Evolutionary conservation across 208 protist species (phyloP), one percentile per base, ranked within the genome.

Genomic region (Zelonia costaricensis): DNA sequence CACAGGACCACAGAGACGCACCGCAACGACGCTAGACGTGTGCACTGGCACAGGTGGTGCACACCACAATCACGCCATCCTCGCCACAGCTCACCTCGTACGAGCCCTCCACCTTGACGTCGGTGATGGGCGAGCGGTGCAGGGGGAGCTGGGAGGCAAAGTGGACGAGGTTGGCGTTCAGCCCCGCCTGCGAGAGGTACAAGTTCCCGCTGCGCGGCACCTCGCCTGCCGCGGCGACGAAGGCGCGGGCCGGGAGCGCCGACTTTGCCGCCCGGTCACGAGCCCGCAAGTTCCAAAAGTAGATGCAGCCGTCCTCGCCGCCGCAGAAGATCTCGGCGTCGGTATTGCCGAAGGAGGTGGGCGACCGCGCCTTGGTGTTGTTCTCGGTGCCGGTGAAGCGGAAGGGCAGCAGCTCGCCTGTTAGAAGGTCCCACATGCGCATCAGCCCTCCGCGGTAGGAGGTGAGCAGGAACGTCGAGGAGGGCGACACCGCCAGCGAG

Each of bases 371-470:
- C 39, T 80, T 74, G 4, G 73, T 86, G 63, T 86, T 82, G 61
- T 82, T 84, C 53, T 91, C 82, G 18, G 80, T 57, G 4, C 84
- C 82, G 10, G 65, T 74, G 51, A 89, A 85, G 18, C 80, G 78
- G 23, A 77, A 69, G 0, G 83, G 70, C n/a, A 86, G 60, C 42
- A 86, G 43, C 39, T 78, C 62, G 13, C 83, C 88, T 1, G 83
- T 86, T 5, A 94, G 43, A 0, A 84, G 47, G 46, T 93, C 82
- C 84, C 86, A 95, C 47, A 95, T 59, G 13, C 86, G 83, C 52
- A 95, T 65, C 22, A 70, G 74, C 5, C 84, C 84, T 23, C 71
- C 83, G 16, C 81, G 63, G 69, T 93, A 92, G 16, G 84, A 82
- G 16, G 80, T 72, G n/a, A 93, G 64, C 28, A 95, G 64, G 7